Evolutionary conservation across 2,329 filamentous ascomycete species (phyloP).

Genomic region (Sclerotinia nivalis): DNA sequence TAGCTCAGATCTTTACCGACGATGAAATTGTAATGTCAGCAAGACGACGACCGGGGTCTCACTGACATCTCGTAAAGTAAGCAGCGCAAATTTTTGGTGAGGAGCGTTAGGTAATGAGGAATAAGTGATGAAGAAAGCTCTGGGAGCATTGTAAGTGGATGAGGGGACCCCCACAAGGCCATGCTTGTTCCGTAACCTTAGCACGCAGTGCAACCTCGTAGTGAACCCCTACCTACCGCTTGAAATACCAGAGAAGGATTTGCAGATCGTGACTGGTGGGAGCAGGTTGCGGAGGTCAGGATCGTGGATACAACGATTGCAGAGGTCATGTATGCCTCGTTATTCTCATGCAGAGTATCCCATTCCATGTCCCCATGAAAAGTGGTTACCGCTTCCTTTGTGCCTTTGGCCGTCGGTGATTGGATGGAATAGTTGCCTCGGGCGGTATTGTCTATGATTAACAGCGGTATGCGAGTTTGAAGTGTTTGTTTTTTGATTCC

Average conservation of each 20-base stretch:
- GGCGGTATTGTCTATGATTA: constrained; percentile 25
- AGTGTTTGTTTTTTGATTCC: constrained; percentile 24
- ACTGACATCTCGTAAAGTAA: constrained; percentile 20
- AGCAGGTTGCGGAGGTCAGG: neutral
- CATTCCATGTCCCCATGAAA: constrained; percentile 7
- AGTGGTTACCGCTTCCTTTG: constrained; percentile 20
- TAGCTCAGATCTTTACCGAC: constrained; percentile 23
- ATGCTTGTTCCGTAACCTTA: constrained; percentile 3
- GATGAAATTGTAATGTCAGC: constrained; percentile 28
- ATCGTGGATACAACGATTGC: constrained; percentile 12
- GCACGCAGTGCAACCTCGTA: constrained; percentile 1
- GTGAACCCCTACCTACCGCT: constrained; percentile 6
- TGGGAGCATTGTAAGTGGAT: constrained; percentile 22
- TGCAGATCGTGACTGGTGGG: constrained; percentile 14
- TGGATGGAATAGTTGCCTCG: constrained; percentile 30
- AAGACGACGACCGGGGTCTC: constrained; percentile 13
- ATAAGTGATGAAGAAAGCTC: neutral
- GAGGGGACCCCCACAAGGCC: constrained; percentile 11
- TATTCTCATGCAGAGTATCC: constrained; percentile 16
- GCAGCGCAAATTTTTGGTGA: constrained; percentile 22
- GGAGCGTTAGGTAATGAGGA: constrained; percentile 33
- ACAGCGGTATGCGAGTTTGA: constrained; percentile 30
- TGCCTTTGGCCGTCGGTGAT: constrained; percentile 22
- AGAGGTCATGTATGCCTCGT: constrained; percentile 11
- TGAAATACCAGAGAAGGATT: neutral